phyloP scores from a whole-genome alignment of 2,329 filamentous ascomycete species.

The Cercospora janseana region DNA sequence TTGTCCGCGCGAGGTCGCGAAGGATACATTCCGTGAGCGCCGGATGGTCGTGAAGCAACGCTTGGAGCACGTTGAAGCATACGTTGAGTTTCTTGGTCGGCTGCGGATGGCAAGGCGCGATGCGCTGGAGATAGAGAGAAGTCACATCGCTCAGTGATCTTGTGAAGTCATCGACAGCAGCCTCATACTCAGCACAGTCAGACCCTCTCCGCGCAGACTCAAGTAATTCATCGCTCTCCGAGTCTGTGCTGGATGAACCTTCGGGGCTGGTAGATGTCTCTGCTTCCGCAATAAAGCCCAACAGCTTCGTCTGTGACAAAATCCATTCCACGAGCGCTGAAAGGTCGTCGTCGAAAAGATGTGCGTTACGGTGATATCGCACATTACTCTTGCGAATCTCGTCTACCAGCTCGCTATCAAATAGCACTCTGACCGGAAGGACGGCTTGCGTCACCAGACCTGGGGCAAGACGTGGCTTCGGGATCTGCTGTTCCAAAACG shows the following conservation, averaged over 20 bases:
- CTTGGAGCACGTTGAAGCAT: conserved; percentile 7
- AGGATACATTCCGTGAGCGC: conserved; percentile 12
- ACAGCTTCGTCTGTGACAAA: conserved; percentile 5
- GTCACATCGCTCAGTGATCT: conserved; percentile 9
- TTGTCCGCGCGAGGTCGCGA: conserved; percentile 2
- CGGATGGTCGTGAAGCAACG: conserved; percentile 14
- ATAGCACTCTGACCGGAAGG: conserved; percentile 21
- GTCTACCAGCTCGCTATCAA: conserved; percentile 13
- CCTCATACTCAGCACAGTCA: no score
- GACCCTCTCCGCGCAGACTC: neutral
- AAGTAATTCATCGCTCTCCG: conserved; percentile 2
- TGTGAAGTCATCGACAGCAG: neutral
- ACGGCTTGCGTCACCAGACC: conserved; percentile 14
- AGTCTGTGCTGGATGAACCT: conserved; percentile 1
- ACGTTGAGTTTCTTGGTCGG: conserved; percentile 18
- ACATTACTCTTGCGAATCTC: conserved; percentile 21
- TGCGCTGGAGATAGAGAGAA: conserved; percentile 18
- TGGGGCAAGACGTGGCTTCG: conserved; percentile 7
- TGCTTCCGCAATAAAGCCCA: conserved; percentile 2
- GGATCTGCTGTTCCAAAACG: conserved; percentile 18
- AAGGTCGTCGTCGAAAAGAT: conserved; percentile 30
- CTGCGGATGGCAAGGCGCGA: conserved; percentile 17
- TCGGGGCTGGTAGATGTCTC: conserved; percentile 1
- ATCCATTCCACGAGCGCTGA: conserved; percentile 26
- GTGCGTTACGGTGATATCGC: conserved; percentile 21